Evolutionary conservation across 495 filamentous ascomycete species (phyloP).

Genomic region (Aspergillus taichungensis): DNA sequence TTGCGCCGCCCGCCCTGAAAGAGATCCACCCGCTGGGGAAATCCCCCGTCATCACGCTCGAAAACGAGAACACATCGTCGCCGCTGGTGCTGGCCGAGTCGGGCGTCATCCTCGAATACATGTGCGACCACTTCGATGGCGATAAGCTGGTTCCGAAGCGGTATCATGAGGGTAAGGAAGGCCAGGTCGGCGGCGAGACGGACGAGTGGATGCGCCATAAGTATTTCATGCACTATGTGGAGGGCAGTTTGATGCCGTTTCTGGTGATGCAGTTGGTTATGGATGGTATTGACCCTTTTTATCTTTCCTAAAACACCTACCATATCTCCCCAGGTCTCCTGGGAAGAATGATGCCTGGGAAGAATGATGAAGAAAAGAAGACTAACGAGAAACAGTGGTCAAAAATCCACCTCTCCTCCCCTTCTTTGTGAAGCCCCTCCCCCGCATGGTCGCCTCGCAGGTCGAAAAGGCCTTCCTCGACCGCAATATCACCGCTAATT

Average conservation of each 20-base stretch:
- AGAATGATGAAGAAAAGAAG: not conserved
- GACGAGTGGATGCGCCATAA: constrained; percentile 70
- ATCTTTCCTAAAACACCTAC: too few relatives aligned
- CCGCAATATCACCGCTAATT: constrained; percentile 54
- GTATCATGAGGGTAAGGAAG: constrained; percentile 43
- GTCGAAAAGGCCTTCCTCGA: constrained; percentile 51
- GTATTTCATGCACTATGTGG: constrained; percentile 74
- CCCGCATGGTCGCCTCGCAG: constrained; percentile 51
- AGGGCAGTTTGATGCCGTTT: constrained; percentile 70
- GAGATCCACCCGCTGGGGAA: constrained; percentile 81
- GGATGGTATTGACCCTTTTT: constrained; percentile 34
- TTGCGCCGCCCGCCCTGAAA: constrained; percentile 65
- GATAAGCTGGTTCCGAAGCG: constrained; percentile 52
- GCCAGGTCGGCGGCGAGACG: constrained; percentile 56
- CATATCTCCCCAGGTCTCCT: too few relatives aligned
- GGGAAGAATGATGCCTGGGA: not conserved
- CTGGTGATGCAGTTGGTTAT: constrained; percentile 51
- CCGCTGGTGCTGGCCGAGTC: constrained; percentile 72
- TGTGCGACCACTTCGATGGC: constrained; percentile 60
- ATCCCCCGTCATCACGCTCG: constrained; percentile 61
- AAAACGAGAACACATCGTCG: constrained; percentile 32
- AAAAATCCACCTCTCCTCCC: constrained; percentile 53
- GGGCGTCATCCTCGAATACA: constrained; percentile 69
- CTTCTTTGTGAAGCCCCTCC: constrained; percentile 80
- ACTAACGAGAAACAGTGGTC: constrained; percentile 37